Conservation (phyloP, 2,329 filamentous ascomycete species). For the Fusarium drepaniforme region DNA sequence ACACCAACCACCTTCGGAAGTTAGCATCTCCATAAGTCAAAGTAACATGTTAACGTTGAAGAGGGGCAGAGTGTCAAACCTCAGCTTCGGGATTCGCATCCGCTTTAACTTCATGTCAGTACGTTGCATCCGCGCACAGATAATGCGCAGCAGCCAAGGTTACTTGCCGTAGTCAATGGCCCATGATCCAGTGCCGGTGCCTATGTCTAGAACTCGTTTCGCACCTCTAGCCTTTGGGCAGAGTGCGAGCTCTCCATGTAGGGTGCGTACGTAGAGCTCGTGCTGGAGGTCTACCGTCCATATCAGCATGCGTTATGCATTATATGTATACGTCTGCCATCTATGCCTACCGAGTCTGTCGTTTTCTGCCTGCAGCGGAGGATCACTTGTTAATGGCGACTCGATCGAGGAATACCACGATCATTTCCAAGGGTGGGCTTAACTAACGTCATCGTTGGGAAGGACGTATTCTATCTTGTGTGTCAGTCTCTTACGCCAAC, state of each 20-base stretch:
- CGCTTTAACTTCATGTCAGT: background rate
- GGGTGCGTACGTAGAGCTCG: conserved; percentile 37
- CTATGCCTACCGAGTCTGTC: background rate
- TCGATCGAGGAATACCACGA: background rate
- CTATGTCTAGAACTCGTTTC: conserved; percentile 46
- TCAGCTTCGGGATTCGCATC: background rate
- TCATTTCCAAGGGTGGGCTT: background rate
- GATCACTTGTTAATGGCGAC: background rate
- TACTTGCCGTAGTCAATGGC: conserved; percentile 47
- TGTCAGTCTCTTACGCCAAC: background rate
- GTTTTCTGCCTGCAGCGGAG: background rate
- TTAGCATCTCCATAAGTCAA: background rate
- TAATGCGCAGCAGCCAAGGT: conserved; percentile 43
- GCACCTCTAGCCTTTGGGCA: conserved; percentile 34
- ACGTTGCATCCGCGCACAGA: background rate
- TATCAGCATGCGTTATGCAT: background rate
- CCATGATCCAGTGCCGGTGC: conserved; percentile 51
- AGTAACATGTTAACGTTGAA: background rate
- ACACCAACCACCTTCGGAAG: background rate
- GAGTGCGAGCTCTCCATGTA: conserved; percentile 40
- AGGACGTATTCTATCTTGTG: background rate
- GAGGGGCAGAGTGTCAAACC: background rate
- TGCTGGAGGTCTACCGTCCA: conserved; percentile 34
- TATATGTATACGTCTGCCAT: background rate
- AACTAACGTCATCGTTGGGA: background rate